Conservation (phyloP, 345 rosid species). For the Adansonia digitata region DNA sequence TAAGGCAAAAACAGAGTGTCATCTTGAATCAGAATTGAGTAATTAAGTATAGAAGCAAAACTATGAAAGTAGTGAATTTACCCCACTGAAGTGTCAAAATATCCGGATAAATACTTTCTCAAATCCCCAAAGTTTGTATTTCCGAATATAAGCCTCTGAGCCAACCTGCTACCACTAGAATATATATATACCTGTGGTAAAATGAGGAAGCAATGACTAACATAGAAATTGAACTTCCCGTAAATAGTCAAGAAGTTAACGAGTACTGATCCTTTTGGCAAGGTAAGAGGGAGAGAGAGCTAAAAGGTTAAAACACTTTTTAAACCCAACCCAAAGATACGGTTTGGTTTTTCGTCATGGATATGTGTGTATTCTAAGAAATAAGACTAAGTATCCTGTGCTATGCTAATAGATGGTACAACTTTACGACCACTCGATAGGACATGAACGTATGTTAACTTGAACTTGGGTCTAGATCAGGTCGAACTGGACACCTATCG, state of each 20-base stretch:
- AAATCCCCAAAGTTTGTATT: slow-evolving; percentile 78
- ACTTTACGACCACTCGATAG: not conserved
- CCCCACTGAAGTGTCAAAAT: slow-evolving; percentile 84
- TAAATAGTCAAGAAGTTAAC: not conserved
- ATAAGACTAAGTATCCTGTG: not conserved
- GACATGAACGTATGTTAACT: not conserved
- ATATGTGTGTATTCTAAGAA: not conserved
- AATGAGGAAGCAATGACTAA: not conserved
- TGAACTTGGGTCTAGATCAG: not conserved
- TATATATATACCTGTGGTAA: slow-evolving; percentile 75
- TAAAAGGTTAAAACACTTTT: not conserved
- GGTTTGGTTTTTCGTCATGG: not conserved
- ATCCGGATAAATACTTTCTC: slow-evolving; percentile 76
- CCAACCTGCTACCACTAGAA: slow-evolving; percentile 94
- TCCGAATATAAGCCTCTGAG: slow-evolving; percentile 88
- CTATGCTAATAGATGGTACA: not conserved
- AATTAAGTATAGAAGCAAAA: not conserved
- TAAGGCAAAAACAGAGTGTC: not conserved
- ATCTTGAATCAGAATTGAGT: not conserved
- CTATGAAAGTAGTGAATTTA: slow-evolving; percentile 22
- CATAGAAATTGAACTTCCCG: not conserved
- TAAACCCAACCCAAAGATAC: not conserved
- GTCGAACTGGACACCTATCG: not conserved
- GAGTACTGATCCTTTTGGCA: not conserved
- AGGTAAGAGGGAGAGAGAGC: not conserved